Conservation (phyloP, 306 rosid species). For the Benincasa hispida region DNA sequence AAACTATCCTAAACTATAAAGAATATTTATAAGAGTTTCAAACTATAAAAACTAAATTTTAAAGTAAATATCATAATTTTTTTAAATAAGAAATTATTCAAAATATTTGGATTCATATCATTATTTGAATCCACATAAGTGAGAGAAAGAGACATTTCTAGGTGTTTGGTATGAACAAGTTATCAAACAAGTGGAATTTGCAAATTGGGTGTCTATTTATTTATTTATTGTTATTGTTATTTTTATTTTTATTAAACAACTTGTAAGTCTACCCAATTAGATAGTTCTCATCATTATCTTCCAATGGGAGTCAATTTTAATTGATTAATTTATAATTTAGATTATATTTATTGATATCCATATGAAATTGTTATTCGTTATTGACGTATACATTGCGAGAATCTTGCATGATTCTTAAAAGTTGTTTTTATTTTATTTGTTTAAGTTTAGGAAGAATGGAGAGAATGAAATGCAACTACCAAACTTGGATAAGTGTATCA, state of each 20-base stretch:
- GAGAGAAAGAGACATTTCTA: neutral
- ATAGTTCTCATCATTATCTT: neutral
- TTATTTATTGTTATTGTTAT: neutral
- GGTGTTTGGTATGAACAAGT: neutral
- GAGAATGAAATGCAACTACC: too few species aligned
- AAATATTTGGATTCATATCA: neutral
- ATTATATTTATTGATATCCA: neutral
- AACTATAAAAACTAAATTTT: too few species aligned
- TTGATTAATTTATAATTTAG: neutral
- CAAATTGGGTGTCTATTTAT: neutral
- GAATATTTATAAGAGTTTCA: too few species aligned
- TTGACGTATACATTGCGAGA: too few species aligned
- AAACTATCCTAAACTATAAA: too few species aligned
- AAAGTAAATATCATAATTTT: neutral
- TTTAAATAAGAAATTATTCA: too few species aligned
- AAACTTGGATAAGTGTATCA: too few species aligned
- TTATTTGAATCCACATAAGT: neutral
- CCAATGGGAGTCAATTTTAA: neutral
- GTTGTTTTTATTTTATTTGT: too few species aligned
- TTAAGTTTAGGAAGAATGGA: too few species aligned
- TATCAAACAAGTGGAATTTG: neutral
- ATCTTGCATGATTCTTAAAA: too few species aligned
- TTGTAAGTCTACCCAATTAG: neutral
- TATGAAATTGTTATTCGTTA: too few species aligned
- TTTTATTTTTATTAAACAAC: neutral